Evolutionary conservation across 106 monocot species (phyloP).

Genomic region (Phalaenopsis aphrodite): DNA sequence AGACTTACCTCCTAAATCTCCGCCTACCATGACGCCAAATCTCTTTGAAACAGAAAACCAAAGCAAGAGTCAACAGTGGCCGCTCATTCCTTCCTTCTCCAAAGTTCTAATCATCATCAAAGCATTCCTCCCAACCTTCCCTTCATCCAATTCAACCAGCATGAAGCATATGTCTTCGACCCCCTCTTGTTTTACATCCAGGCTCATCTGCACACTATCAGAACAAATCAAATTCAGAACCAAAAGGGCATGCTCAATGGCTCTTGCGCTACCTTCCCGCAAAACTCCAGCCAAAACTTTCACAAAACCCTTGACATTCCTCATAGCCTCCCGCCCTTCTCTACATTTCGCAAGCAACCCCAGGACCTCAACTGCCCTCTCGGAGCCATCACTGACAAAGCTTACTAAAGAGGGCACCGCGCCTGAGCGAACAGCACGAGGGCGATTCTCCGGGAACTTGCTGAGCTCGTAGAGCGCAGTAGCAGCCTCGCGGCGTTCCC

Average conservation of each 20-base stretch:
- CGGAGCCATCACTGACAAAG: constrained; percentile 28
- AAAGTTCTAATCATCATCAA: constrained; percentile 2
- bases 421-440: constrained; percentile 21
- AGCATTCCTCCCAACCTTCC: constrained; percentile 8
- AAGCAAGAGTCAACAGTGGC: background rate
- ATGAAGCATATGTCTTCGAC: constrained; percentile 1
- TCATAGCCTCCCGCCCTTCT: constrained; percentile 42
- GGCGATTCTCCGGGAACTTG: constrained; percentile 42
- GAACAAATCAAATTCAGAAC: constrained; percentile 30
- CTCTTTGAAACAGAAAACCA: background rate
- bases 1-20: background rate
- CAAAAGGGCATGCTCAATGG: constrained; percentile 20
- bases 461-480: constrained; percentile 48
- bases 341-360: constrained; percentile 33
- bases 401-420: constrained; percentile 26
- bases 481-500: constrained; percentile 38
- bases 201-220: background rate
- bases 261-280: constrained; percentile 25
- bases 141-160: constrained; percentile 1
- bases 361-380: constrained; percentile 47
- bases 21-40: background rate
- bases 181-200: constrained; percentile 2
- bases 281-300: constrained; percentile 26
- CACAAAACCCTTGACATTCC: constrained; percentile 20
- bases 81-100: background rate